Conservation (phyloP, 1,284 basidiomycete species). For the Pseudozyma flocculosa region DNA sequence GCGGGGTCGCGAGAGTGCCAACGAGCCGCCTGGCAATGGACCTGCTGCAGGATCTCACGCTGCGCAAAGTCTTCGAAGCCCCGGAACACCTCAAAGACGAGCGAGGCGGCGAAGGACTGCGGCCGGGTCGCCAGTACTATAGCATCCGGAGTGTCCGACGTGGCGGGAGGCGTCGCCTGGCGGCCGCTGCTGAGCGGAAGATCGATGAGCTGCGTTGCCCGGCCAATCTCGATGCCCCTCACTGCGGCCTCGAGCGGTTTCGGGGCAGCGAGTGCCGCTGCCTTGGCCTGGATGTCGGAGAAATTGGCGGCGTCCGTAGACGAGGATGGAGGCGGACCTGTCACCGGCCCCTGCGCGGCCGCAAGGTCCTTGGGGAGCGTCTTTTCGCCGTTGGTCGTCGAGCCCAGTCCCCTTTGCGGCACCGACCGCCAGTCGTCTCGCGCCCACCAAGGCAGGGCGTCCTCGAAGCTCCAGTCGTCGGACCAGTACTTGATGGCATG, state of each 20-base stretch:
- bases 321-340: too few species aligned
- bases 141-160: slow-evolving; percentile 1
- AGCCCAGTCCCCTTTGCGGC: slow-evolving; percentile 8
- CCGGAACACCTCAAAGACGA: slow-evolving; percentile 19
- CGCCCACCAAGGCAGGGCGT: slow-evolving; percentile 57
- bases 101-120: slow-evolving; percentile 3
- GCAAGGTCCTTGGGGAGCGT: slow-evolving; percentile 14
- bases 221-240: slow-evolving; percentile 11
- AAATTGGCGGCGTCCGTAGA: background rate
- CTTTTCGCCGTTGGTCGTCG: slow-evolving; percentile 5
- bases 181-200: background rate
- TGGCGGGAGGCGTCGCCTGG: slow-evolving; percentile 4
- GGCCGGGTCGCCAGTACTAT: background rate
- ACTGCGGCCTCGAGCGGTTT: background rate
- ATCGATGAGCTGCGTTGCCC: slow-evolving; percentile 17
- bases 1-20: background rate
- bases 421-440: slow-evolving; percentile 36
- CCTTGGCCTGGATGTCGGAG: background rate
- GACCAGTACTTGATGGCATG: slow-evolving; percentile 58
- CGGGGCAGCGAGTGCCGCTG: background rate
- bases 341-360: slow-evolving; percentile 9
- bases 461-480: slow-evolving; percentile 54
- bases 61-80: slow-evolving; percentile 50
- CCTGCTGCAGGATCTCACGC: slow-evolving; percentile 37
- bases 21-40: background rate